Evolutionary conservation across 2,329 filamentous ascomycete genomes (phyloP).

Genomic region (Tolypocladium paradoxum): DNA sequence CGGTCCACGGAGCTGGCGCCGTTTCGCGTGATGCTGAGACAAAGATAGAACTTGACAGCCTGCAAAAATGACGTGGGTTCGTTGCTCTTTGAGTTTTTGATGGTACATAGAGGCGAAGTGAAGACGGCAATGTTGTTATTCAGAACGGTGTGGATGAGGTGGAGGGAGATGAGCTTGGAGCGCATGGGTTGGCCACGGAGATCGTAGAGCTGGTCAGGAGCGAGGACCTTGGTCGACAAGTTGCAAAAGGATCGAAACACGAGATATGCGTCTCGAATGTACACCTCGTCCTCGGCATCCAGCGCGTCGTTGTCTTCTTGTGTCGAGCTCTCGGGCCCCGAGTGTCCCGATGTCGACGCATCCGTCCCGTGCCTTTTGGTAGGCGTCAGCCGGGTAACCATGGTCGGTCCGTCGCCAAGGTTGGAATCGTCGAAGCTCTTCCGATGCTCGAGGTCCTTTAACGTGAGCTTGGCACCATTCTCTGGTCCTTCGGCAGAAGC

Average conservation of each 20-base stretch:
- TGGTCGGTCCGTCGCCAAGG: slow-evolving; percentile 55
- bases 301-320: slow-evolving; percentile 49
- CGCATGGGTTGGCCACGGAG: slow-evolving; percentile 92
- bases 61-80: slow-evolving; percentile 86
- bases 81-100: slow-evolving; percentile 80
- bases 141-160: slow-evolving; percentile 88
- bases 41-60: slow-evolving; percentile 93
- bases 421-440: slow-evolving; percentile 61
- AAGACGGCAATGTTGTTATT: slow-evolving; percentile 92
- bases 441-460: slow-evolving; percentile 56
- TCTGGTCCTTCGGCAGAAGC: slow-evolving; percentile 19
- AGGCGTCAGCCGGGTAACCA: slow-evolving; percentile 52
- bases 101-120: slow-evolving; percentile 82
- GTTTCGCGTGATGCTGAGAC: slow-evolving; percentile 87
- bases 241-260: slow-evolving; percentile 98
- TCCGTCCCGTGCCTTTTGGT: slow-evolving; percentile 25
- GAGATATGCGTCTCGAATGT: slow-evolving; percentile 91
- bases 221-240: slow-evolving; percentile 82
- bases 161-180: slow-evolving; percentile 88
- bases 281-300: slow-evolving; percentile 82
- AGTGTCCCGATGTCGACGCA: slow-evolving; percentile 40
- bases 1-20: slow-evolving; percentile 84
- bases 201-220: slow-evolving; percentile 85
- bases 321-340: slow-evolving; percentile 39
- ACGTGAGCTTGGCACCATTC: slow-evolving; percentile 45